A percentile compares a stretch with the other conserved stretches of the same genome.
Conservation (phyloP, 164 flowering plant genomes). For the Vitis labrusca region DNA sequence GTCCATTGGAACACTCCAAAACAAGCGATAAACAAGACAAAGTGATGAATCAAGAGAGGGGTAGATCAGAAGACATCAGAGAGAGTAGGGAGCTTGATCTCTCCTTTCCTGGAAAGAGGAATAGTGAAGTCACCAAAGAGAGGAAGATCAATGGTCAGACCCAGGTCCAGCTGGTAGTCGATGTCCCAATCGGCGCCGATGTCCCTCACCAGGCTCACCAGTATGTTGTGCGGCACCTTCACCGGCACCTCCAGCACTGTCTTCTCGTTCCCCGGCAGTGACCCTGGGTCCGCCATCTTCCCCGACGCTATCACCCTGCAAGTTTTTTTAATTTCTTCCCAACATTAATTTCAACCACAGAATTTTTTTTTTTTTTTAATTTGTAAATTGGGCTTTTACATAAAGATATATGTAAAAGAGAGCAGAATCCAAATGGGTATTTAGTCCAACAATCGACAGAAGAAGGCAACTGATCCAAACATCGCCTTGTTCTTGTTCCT, state of each 20-base stretch:
- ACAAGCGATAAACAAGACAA: no score
- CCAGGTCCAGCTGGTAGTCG: constrained; percentile 49
- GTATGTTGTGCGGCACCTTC: constrained; percentile 46
- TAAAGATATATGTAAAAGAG: no score
- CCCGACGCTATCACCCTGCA: constrained; percentile 61
- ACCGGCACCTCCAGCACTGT: constrained; percentile 48
- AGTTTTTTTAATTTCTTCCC: no score
- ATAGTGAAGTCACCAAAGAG: constrained; percentile 59
- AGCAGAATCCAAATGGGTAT: no score
- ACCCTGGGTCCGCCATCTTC: constrained; percentile 66
- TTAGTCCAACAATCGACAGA: no score
- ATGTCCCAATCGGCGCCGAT: constrained; percentile 71
- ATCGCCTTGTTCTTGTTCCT: no score
- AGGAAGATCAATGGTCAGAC: constrained; percentile 57
- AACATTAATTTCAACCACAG: background rate
- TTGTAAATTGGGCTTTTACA: no score
- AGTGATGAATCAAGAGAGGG: no score
- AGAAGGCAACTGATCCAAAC: no score
- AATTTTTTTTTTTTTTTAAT: no score
- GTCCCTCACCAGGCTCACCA: constrained; percentile 58
- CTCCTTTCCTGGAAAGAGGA: constrained; percentile 60
- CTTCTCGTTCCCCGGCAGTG: constrained; percentile 39
- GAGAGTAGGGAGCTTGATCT: constrained; percentile 71
- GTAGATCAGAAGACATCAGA: constrained; percentile 27
- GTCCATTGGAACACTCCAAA: no score